phyloP scores from a whole-genome alignment of 306 rosid genomes.

The Cicer bijugum region DNA sequence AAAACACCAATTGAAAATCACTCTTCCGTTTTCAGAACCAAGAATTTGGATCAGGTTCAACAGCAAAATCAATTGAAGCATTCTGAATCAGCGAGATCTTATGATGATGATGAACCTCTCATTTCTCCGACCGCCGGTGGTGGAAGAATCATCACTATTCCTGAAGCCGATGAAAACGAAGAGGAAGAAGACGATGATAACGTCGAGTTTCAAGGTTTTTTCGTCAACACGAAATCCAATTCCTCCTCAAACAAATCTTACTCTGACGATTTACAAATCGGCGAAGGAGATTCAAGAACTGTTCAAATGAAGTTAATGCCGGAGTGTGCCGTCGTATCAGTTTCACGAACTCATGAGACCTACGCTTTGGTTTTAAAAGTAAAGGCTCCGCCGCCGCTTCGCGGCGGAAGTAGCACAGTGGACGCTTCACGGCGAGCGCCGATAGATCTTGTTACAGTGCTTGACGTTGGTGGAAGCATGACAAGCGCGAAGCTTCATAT shows the following conservation, averaged over 20 bases:
- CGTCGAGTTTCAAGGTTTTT: constrained; percentile 84
- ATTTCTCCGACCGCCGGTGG: constrained; percentile 58
- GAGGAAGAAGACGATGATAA: constrained; percentile 55
- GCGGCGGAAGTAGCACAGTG: constrained; percentile 14
- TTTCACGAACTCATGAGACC: constrained; percentile 58
- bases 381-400: constrained; percentile 58
- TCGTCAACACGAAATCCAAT: constrained; percentile 60
- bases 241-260: constrained; percentile 51
- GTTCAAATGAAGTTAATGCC: constrained; percentile 76
- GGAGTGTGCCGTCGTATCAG: constrained; percentile 68
- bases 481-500: constrained; percentile 69
- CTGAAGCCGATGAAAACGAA: constrained; percentile 69
- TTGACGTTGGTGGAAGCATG: constrained; percentile 79
- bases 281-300: constrained; percentile 51
- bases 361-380: constrained; percentile 70
- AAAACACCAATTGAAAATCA: constrained; percentile 36
- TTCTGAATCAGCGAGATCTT: constrained; percentile 50
- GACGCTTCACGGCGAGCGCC: constrained; percentile 65
- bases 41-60: constrained; percentile 19
- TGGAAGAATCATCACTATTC: constrained; percentile 61
- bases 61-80: constrained; percentile 25
- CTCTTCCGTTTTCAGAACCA: constrained; percentile 44
- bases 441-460: constrained; percentile 80
- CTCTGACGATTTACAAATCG: constrained; percentile 44
- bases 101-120: constrained; percentile 80